phyloP scores from a whole-genome alignment of 331 rosid genomes.

The Dryas integrifolia region DNA sequence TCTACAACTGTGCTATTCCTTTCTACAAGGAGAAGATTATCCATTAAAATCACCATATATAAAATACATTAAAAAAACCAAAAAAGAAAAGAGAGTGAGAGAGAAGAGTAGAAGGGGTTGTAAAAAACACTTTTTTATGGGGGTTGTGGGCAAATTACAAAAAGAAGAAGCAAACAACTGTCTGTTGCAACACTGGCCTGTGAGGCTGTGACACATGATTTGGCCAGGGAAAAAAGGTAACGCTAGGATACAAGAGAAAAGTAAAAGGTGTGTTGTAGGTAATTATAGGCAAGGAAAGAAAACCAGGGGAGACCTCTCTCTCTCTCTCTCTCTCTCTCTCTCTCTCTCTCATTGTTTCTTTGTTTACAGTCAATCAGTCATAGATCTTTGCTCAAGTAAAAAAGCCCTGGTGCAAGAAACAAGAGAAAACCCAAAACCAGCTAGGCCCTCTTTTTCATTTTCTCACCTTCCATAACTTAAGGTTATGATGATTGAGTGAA shows the following conservation, averaged over 20 bases:
- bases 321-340: constrained; percentile 21
- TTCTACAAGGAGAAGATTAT: background rate
- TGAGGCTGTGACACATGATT: constrained; percentile 52
- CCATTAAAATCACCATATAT: background rate
- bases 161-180: constrained; percentile 39
- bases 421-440: constrained; percentile 29
- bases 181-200: constrained; percentile 38
- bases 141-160: constrained; percentile 43
- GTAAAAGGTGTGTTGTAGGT: constrained; percentile 42
- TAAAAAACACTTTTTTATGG: background rate
- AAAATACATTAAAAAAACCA: background rate
- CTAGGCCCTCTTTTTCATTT: constrained; percentile 15
- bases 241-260: constrained; percentile 37
- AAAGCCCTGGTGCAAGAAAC: constrained; percentile 20
- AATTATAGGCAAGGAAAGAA: constrained; percentile 42
- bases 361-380: constrained; percentile 12
- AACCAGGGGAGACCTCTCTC: constrained; percentile 20
- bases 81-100: background rate
- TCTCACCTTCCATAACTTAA: constrained; percentile 43
- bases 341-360: background rate
- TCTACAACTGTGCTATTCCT: constrained; percentile 15
- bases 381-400: constrained; percentile 43
- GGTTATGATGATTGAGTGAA: constrained; percentile 60
- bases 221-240: constrained; percentile 57
- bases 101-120: background rate